Conservation (phyloP, 2,329 filamentous ascomycete genomes). For the Talaromyces sp. region DNA sequence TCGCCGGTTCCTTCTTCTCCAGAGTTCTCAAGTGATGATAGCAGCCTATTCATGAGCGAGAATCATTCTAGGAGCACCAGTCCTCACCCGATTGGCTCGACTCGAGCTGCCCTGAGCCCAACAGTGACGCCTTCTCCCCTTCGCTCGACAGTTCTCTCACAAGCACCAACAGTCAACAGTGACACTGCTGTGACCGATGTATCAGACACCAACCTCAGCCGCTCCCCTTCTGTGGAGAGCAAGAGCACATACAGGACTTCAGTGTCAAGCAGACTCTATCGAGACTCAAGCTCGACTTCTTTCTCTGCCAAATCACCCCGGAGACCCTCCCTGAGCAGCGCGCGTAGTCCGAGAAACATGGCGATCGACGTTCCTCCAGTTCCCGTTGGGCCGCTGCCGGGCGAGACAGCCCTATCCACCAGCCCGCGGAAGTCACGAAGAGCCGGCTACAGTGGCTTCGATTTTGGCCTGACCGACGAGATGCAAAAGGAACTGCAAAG, state of each 20-base stretch:
- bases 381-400: conserved; percentile 21
- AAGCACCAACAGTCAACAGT: conserved; percentile 4
- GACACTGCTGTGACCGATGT: conserved; percentile 7
- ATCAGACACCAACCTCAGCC: conserved; percentile 13
- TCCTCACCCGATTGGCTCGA: conserved; percentile 1
- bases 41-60: conserved; percentile 15
- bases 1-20: conserved; percentile 39
- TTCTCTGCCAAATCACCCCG: conserved; percentile 14
- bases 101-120: conserved; percentile 6
- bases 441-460: conserved; percentile 23
- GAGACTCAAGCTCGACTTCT: conserved; percentile 26
- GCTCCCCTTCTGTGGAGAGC: conserved; percentile 26
- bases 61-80: background rate
- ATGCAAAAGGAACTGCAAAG: conserved; percentile 9
- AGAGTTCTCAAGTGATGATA: conserved; percentile 45
- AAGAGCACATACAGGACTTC: conserved; percentile 38
- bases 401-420: conserved; percentile 21
- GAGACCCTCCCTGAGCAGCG: conserved; percentile 28
- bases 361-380: conserved; percentile 29
- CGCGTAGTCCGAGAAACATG: conserved; percentile 22
- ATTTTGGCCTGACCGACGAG: conserved; percentile 22
- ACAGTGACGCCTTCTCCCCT: conserved; percentile 6
- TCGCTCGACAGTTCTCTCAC: background rate
- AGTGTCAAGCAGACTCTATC: conserved; percentile 33
- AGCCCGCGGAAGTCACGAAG: conserved; percentile 15